Evolutionary conservation across 163 green algal species (phyloP).

Genomic region (Scenedesmus sp.): DNA sequence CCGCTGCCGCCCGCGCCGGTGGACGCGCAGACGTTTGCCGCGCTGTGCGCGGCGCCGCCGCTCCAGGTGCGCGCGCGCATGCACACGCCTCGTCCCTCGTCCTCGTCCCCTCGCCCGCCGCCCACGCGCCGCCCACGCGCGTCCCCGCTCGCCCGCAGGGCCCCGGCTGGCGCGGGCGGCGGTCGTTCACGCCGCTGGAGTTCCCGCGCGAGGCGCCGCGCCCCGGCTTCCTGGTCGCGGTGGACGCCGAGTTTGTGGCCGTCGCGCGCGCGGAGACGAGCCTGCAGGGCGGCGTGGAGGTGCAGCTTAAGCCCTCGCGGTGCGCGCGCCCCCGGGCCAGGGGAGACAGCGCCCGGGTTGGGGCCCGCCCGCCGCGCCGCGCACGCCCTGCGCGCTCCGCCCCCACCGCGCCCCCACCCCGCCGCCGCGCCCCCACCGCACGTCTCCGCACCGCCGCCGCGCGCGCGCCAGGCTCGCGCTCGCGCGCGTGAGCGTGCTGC

Average conservation of each 20-base stretch:
- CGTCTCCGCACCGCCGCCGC: too few species aligned
- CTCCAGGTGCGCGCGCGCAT: conserved; percentile 54
- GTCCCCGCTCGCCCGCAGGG: too few species aligned
- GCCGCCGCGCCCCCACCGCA: too few species aligned
- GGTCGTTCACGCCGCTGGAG: conserved; percentile 71
- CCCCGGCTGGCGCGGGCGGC: conserved; percentile 36
- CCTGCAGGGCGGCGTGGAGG: conserved; percentile 34
- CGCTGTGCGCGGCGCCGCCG: conserved; percentile 71
- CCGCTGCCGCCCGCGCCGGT: conserved; percentile 17
- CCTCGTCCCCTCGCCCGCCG: too few species aligned
- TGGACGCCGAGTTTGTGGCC: conserved; percentile 96
- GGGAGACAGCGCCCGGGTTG: too few species aligned
- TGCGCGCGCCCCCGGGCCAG: too few species aligned
- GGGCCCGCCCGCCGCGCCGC: too few species aligned
- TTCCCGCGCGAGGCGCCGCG: conserved; percentile 59
- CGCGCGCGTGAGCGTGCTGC: conserved; percentile 81
- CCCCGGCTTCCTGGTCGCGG: conserved; percentile 76
- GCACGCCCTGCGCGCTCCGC: too few species aligned
- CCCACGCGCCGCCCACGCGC: too few species aligned
- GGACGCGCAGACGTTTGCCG: conserved; percentile 56
- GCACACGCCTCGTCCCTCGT: background rate
- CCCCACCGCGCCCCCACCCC: too few species aligned
- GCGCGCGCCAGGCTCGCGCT: conserved; percentile 70
- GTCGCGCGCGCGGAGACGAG: conserved; percentile 74
- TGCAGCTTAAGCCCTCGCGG: conserved; percentile 51